Base-by-base conservation (phyloP, 805 yeast genomes). In the Lipomyces yamanashiensis region DNA sequence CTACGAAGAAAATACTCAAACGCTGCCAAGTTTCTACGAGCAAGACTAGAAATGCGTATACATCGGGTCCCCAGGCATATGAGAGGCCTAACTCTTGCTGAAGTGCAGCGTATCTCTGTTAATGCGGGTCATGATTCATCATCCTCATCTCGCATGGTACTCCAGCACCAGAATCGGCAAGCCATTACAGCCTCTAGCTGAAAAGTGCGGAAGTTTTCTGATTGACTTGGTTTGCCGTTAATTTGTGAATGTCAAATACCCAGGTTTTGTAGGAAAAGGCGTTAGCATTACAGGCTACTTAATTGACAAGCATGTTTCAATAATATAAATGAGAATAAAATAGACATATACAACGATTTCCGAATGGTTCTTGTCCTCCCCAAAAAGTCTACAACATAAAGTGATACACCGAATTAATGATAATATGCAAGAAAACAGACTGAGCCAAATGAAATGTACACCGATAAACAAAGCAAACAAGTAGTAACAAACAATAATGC, bases 31-130 rank as follows among this genome's bases (percentile, higher is more conserved):
- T 69, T 74, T 7, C 65, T 76, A 12, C 79, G 80, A 49, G 72
- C 73, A 33, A 77, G 78, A 61, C 77, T 84, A 8, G 74, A 76
- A 48, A 69, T 83, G 63, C 71, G 85, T 48, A 71, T 82, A 33
- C 82, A 81, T 63, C 73, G 80, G 36, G 81, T 84, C 7, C 84
- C 84, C 59, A 81, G 78, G 44, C 76, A 83, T 4, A 71, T 82
- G 33, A 80, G 85, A 77, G 71, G 76, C 57, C 79, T 79, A 48
- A 79, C 77, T 48, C 69, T 83, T 36, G 75, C 76, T 48, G 80
- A 82, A 50, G 62, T 72, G 6, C 62, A 45, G 36, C 34, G n/a
- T 28, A 21, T 48, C 23, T 44, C 39, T 8, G 28, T 21, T 7
- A 7, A n/a, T 19, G 37, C 34, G n/a, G 43, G 43, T 12, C 23